Evolutionary conservation across 352 stramenopile species (phyloP), one percentile per base, ranked within the genome.

Genomic region (Detonula confervacea): DNA sequence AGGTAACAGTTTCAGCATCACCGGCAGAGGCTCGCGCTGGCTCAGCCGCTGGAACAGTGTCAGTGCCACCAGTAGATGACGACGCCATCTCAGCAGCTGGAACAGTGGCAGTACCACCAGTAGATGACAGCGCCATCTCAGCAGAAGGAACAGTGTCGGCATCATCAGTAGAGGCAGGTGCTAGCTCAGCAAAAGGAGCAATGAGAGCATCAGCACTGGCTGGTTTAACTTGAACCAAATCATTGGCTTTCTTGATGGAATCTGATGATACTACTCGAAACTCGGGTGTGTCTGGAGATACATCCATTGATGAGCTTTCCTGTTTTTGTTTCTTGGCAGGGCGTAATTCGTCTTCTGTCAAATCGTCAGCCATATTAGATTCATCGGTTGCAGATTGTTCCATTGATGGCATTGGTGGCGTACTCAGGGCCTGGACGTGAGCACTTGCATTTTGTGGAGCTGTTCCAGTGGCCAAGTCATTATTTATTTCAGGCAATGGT

Each of bases 241-340:
- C 59, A 56, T 71, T 46, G 55, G 59, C 42, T 71, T 65, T 42
- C 18, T 44, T 29, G 39, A 57, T 24, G 22, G 59, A 35, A n/a
- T n/a, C n/a, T 54, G 59, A 37, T 44, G 37, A 47, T 71, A 42
- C 44, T 39, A 29, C 59, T 33, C 27, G 39, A 69, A 1, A 29
- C 52, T 22, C 56, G 20, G 46, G 8, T 6, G 25, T 51, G 39
- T 33, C 60, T 51, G 47, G 12, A 7, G 57, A 47, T 54, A 55
- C 46, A 64, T 52, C 68, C 18, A 42, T 55, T 29, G 67, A 61
- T 24, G 25, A 62, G 39, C 3, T 44, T 30, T 61, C 70, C 49
- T 61, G 60, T 79, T 73, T 79, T 27, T 73, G 70, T 24, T 72
- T 79, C 61, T 79, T 79, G 11, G 54, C 37, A 59, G 70, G 60